Evolutionary conservation across 768 basidiomycete species (phyloP), one percentile per base, ranked within the genome.

Genomic region (Russula brevipes): DNA sequence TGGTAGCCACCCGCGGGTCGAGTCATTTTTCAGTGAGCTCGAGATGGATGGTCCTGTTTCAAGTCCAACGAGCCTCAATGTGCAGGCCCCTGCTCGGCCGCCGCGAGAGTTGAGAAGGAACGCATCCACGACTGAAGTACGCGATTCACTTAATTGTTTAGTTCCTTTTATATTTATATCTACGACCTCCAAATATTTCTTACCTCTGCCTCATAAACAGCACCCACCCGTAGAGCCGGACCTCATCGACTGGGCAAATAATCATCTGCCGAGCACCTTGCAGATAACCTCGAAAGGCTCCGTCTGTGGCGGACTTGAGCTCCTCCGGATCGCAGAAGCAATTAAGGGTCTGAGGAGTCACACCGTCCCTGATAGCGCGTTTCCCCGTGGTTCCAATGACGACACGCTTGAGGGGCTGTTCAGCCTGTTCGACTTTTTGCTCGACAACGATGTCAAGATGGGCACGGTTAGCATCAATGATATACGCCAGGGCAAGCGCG

Each of bases 381-480:
- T 96, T 78, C 88, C 88, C 3, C 72, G 77, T 9, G 82, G 81
- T 45, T 74, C 81, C 12, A 78, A 79, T 64, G 88, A 94, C 70
- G 88, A 95, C 67, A 90, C 88, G 67, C 77, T 96, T 14, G 91
- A 93, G 33, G 92, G 94, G 16, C 77, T 96, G 35, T 94, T 96
- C 78, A 80, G 83, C 60, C 76, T 96, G 59, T 96, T 97, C 75
- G 95, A 98, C 75, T 94, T 92, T 75, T 75, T 97, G 59, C 81
- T 98, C 52, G 93, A 95, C 69, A 91, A 93, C 64, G 94, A 94
- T 54, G 86, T 95, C 61, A 88, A 89, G 76, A 91, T 96, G 79
- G 94, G 90, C 9, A 84, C 86, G 64, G 88, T 98, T 38, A 94
- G 90, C 69, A 95, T 97, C 75, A 96, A 96, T 71, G 96, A 98